Base-by-base conservation (phyloP, 306 rosid species). In the Lagenaria siceraria region DNA sequence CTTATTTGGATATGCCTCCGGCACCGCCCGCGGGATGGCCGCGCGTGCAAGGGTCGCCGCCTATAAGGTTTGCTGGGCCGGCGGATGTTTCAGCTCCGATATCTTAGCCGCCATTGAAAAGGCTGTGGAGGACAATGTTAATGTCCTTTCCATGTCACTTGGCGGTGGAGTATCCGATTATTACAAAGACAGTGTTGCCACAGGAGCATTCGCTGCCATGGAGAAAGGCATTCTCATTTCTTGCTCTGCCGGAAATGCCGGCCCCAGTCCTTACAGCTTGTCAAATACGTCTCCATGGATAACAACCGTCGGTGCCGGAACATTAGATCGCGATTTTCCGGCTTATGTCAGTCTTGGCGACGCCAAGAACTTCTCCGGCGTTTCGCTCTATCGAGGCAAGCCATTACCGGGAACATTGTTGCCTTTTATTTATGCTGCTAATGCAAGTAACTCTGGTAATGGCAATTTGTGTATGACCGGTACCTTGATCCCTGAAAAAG, bases 21-120 rank as follows among this genome's bases (percentile, higher is more conserved):
- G 98, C 0, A 85, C 87, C 0, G 92, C 98, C 11, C 91, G 98
- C 49, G 98, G 98, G 3, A 93, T 93, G 98, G 92, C 94, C 9
- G 3, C 80, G 4, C 83, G 63, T 1, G 97, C 97, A 13, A 83
- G 97, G 55, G 73, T 93, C 21, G 97, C 98, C 0, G 78, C 73
- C 2, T 93, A 93, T 82, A 93, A 93, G 68, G 94, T 87, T 21
- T 93, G 97, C 75, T 91, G 92, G 94, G 0, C 24, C 1, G 89
- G 88, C 0, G 80, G 79, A 3, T 93, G 98, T 60, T 78, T 73
- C 51, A 76, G 63, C 69, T 84, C 96, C 69, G 97, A 93, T 43
- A 82, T 91, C 60, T 12, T 93, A 10, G 90, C 89, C 1, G 98
- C 85, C 27, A 84, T 93, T 1, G 98, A 93, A 40, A 80, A 89